Conservation (phyloP, 768 basidiomycete species). For the Rhizopogon vinicolor region DNA sequence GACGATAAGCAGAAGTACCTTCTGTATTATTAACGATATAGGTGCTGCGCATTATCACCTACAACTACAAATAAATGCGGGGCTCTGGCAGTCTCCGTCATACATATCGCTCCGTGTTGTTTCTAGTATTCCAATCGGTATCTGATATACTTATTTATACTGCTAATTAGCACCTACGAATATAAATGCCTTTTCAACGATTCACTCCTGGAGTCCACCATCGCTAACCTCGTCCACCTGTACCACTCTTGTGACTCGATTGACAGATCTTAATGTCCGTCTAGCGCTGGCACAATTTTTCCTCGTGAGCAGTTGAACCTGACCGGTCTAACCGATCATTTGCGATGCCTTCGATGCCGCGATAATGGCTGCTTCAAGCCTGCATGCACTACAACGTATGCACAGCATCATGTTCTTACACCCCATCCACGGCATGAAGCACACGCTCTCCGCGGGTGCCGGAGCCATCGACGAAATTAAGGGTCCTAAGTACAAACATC, state of each 20-base stretch:
- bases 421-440: not conserved
- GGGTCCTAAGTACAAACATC: too few relatives aligned
- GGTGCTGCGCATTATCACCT: conserved; percentile 1
- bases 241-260: too few relatives aligned
- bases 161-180: not conserved
- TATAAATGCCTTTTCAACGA: too few relatives aligned
- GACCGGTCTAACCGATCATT: not conserved
- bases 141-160: not conserved
- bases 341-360: not conserved
- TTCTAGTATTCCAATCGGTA: not conserved
- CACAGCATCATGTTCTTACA: not conserved
- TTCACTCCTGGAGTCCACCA: too few relatives aligned
- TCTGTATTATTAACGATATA: conserved; percentile 17
- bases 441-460: not conserved
- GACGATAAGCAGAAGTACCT: conserved; percentile 4
- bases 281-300: too few relatives aligned
- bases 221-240: too few relatives aligned
- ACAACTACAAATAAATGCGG: not conserved
- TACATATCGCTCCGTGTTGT: not conserved
- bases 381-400: not conserved
- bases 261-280: too few relatives aligned
- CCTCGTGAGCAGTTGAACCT: not conserved
- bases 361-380: not conserved
- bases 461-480: not conserved
- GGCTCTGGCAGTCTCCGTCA: not conserved